Evolutionary conservation across 352 stramenopile species (phyloP).

Genomic region (Globisporangium paddicum): DNA sequence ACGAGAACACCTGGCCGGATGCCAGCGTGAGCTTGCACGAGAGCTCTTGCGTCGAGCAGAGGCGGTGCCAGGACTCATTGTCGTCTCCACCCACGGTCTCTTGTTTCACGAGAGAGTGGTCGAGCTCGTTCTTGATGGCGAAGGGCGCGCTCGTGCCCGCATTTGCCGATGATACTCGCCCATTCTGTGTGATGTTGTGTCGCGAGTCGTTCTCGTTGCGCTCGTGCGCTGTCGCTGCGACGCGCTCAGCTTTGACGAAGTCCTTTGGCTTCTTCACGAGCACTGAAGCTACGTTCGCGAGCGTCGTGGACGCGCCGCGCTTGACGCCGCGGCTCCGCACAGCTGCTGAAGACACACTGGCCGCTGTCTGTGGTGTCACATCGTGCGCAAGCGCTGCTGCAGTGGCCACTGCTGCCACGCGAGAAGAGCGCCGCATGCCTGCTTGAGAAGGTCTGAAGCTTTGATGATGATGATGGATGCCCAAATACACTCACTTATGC

Average conservation of each 20-base stretch:
- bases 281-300: background rate
- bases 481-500: too few relatives aligned
- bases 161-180: background rate
- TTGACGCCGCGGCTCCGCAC: background rate
- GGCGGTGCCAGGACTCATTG: conserved; percentile 29
- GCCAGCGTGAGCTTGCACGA: conserved; percentile 43
- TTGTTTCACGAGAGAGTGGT: background rate
- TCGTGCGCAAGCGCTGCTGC: conserved; percentile 3
- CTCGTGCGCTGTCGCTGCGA: background rate
- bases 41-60: conserved; percentile 39
- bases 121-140: background rate
- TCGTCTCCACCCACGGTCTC: conserved; percentile 8
- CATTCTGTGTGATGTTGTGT: background rate
- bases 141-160: background rate
- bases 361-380: background rate
- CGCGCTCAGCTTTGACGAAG: background rate
- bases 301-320: background rate
- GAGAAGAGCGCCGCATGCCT: conserved; percentile 4
- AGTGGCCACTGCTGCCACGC: background rate
- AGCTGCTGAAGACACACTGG: background rate
- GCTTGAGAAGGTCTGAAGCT: too few relatives aligned
- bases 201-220: background rate
- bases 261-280: conserved; percentile 10
- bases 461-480: background rate
- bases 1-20: conserved; percentile 50